A percentile compares a stretch with the other conserved stretches of the same genome.
phyloP scores from a whole-genome alignment of 1,139 yeast species.

The Scheffersomyces illinoinensis region DNA sequence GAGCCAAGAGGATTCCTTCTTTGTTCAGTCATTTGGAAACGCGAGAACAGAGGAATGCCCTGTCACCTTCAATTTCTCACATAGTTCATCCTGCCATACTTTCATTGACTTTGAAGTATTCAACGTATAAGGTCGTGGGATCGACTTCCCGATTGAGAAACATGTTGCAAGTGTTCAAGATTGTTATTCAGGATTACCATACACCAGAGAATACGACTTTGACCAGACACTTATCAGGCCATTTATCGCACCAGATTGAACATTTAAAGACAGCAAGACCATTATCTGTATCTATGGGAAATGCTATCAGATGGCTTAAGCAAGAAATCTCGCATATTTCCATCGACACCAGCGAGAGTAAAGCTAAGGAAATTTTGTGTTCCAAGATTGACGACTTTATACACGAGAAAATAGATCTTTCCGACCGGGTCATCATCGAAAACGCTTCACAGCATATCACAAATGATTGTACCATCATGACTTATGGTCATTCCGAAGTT shows the following conservation, averaged over 20 bases:
- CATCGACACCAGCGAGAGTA: constrained; percentile 68
- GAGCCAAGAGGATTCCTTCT: constrained; percentile 49
- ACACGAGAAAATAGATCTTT: constrained; percentile 79
- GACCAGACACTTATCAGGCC: constrained; percentile 84
- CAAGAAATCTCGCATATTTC: constrained; percentile 84
- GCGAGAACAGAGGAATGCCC: constrained; percentile 72
- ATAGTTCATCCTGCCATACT: constrained; percentile 87
- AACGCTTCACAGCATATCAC: constrained; percentile 76
- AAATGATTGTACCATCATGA: constrained; percentile 77
- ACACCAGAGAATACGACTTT: constrained; percentile 87
- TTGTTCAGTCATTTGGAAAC: constrained; percentile 89
- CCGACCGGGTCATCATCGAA: constrained; percentile 82
- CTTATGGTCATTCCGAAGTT: constrained; percentile 88
- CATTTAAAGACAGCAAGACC: constrained; percentile 91
- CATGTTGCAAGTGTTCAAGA: constrained; percentile 84
- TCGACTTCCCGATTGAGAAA: constrained; percentile 82
- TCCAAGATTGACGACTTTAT: constrained; percentile 79
- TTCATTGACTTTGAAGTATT: constrained; percentile 74
- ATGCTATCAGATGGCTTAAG: constrained; percentile 94
- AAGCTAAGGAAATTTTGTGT: constrained; percentile 68
- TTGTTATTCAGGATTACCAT: constrained; percentile 73
- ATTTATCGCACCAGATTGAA: constrained; percentile 92
- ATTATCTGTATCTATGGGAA: constrained; percentile 92
- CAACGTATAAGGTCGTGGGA: constrained; percentile 86
- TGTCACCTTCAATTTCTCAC: constrained; percentile 60